Evolutionary conservation across 1,284 basidiomycete species (phyloP).

Genomic region (Sutorius eximius): DNA sequence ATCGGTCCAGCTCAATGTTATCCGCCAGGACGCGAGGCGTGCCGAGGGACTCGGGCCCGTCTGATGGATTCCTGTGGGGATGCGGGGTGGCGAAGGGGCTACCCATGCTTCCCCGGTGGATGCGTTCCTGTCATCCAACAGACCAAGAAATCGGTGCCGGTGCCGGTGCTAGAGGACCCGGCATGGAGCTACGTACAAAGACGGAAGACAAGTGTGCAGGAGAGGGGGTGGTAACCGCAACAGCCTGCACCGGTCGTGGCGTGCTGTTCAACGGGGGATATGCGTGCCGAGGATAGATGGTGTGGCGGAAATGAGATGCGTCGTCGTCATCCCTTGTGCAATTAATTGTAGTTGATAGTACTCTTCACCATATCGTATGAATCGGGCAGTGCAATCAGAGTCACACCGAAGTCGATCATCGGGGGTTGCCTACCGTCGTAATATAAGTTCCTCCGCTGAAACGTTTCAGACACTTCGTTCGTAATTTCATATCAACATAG

Average conservation of each 20-base stretch:
- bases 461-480: not conserved
- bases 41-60: not conserved
- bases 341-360: slow-evolving; percentile 35
- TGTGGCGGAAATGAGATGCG: slow-evolving; percentile 25
- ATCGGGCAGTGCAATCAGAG: not conserved
- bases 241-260: slow-evolving; percentile 53
- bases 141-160: slow-evolving; percentile 91
- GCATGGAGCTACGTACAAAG: slow-evolving; percentile 41
- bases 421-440: not conserved
- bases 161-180: slow-evolving; percentile 51
- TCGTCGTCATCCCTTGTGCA: slow-evolving; percentile 38
- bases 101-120: slow-evolving; percentile 30
- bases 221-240: slow-evolving; percentile 75
- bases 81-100: slow-evolving; percentile 63
- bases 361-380: not conserved
- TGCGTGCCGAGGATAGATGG: slow-evolving; percentile 54
- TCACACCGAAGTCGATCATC: not conserved
- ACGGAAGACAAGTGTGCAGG: slow-evolving; percentile 46
- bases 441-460: not conserved
- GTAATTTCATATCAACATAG: not conserved
- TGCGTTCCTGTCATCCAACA: slow-evolving; percentile 69
- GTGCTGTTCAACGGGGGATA: slow-evolving; percentile 71
- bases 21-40: not conserved
- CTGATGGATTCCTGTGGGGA: slow-evolving; percentile 65
- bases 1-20: too few species aligned